A percentile compares a stretch with the other conserved stretches of the same genome.
Evolutionary conservation across 1,284 basidiomycete species (phyloP).

Genomic region (Paramarasmius palmivorus): DNA sequence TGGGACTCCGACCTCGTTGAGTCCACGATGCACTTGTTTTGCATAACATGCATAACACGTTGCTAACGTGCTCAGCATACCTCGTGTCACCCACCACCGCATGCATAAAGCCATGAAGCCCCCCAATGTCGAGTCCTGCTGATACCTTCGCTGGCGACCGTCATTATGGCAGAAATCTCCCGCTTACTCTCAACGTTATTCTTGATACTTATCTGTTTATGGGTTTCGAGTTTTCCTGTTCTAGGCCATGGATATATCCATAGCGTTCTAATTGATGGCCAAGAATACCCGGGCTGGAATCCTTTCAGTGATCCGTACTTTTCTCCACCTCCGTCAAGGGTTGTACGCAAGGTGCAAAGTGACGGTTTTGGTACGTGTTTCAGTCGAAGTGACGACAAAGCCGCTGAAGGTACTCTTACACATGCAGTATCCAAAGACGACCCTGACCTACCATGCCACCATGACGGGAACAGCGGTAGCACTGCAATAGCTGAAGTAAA

Average conservation of each 20-base stretch:
- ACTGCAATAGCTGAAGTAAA: slow-evolving; percentile 28
- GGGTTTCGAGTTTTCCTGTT: slow-evolving; percentile 11
- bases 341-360: slow-evolving; percentile 33
- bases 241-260: slow-evolving; percentile 36
- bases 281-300: slow-evolving; percentile 36
- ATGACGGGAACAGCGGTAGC: slow-evolving; percentile 33
- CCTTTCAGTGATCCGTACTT: slow-evolving; percentile 38
- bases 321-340: slow-evolving; percentile 21
- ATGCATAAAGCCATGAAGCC: not conserved
- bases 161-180: not conserved
- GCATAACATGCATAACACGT: no score
- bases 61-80: no score
- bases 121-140: not conserved
- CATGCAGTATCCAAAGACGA: slow-evolving; percentile 26
- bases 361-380: slow-evolving; percentile 32
- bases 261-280: slow-evolving; percentile 27
- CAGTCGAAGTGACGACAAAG: not conserved
- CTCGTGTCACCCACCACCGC: not conserved
- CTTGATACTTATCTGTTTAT: not conserved
- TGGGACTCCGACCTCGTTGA: not conserved
- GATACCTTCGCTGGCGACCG: no score
- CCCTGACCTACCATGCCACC: slow-evolving; percentile 34
- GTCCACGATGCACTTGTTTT: no score
- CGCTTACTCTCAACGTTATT: not conserved
- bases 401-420: not conserved